phyloP scores from a whole-genome alignment of 495 filamentous ascomycete species.

The Chaetomidium leptoderma region DNA sequence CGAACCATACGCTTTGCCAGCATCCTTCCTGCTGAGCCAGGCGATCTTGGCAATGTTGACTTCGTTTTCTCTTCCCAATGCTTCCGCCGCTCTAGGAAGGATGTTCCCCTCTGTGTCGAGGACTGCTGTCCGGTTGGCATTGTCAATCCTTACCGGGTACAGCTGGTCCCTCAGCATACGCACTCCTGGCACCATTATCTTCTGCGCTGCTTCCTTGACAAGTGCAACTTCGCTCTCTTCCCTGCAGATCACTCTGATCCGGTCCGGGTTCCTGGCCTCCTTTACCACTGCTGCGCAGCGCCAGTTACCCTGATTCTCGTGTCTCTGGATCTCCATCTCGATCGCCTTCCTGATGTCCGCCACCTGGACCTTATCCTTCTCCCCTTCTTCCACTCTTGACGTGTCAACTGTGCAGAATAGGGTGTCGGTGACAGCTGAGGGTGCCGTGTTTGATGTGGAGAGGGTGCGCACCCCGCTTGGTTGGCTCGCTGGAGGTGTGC shows the following conservation, averaged over 20 bases:
- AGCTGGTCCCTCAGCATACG: background rate
- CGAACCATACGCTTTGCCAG: background rate
- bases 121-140: background rate
- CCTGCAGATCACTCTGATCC: constrained; percentile 7
- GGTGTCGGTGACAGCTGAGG: constrained; percentile 4
- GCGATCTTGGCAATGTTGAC: background rate
- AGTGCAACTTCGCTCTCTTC: background rate
- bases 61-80: background rate
- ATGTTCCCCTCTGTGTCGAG: background rate
- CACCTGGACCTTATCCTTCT: background rate
- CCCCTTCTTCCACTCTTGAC: background rate
- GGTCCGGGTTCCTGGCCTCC: constrained; percentile 1
- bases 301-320: background rate
- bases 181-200: background rate
- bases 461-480: constrained; percentile 8
- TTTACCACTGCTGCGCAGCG: background rate
- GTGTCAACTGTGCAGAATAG: constrained; percentile 6
- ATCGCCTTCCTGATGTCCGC: constrained; percentile 6
- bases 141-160: background rate
- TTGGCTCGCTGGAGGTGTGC: constrained; percentile 6
- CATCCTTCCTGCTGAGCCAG: background rate
- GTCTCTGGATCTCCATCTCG: background rate
- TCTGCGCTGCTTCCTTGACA: constrained; percentile 5
- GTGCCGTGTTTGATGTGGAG: background rate
- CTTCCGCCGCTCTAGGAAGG: background rate